Evolutionary conservation across 108 stramenopile species (phyloP), one percentile per base, ranked within the genome.

Genomic region (Cyclotella sp.): DNA sequence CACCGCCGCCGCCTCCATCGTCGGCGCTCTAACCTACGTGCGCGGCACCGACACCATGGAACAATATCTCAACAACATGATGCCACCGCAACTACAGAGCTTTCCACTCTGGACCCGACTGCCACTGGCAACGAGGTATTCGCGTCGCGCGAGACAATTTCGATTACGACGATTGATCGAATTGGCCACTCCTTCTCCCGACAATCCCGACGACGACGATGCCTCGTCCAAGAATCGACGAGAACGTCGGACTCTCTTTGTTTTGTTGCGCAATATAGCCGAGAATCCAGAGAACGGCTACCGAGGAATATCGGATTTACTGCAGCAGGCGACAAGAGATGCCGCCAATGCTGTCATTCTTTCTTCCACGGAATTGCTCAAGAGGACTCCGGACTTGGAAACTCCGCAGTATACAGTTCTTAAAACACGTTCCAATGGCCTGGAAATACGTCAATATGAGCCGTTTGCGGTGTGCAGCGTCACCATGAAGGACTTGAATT

Each of bases 371-470:
- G 68, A 77, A 26, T 59, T 77, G 68, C 42, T 34, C 3, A 68
- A 77, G 61, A 63, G 73, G 24, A 75, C 94, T 12, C 79, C 81
- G 11, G 93, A 85, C 14, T 68, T 97, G 47, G 94, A 95, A 78
- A 94, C 91, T 7, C 95, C 96, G 4, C 63, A 78, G 26, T 97
- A 93, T 70, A 68, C 77, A 11, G 88, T 97, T 10, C 11, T 97
- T 3, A 57, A 70, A 15, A 44, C 78, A 13, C 45, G 52, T 2
- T 68, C 76, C 49, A 39, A 28, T 24, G 86, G 79, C 12, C 75
- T 86, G 52, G 92, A 97, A 83, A 84, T 95, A 30, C 93, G 96
- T 9, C 63, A 63, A 42, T 95, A 97, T 74, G 84, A 94, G 29
- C 81, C 86, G 24, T 97, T 86, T 77, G 82, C 92, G 3, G 89